Conservation (phyloP, 805 yeast genomes). For the Saccharomycopsis schoenii region DNA sequence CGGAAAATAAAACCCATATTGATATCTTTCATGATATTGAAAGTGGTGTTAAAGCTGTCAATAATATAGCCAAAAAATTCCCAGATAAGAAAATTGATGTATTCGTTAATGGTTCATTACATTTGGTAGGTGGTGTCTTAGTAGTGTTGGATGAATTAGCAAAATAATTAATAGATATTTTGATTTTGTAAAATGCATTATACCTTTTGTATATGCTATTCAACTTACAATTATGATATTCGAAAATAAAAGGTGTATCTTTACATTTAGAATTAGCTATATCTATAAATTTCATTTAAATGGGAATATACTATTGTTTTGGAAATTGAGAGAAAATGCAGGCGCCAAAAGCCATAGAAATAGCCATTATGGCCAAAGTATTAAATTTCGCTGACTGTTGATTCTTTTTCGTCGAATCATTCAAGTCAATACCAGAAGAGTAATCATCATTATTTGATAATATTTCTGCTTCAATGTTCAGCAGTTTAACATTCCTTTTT, state of each 20-base stretch:
- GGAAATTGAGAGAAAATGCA: neutral
- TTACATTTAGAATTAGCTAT: neutral
- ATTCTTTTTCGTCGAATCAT: neutral
- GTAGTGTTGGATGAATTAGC: constrained; percentile 50
- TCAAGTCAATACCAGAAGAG: neutral
- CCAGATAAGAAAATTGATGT: constrained; percentile 42
- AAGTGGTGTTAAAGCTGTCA: constrained; percentile 49
- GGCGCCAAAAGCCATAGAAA: neutral
- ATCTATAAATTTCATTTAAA: neutral
- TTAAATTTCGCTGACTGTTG: neutral
- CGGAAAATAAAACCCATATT: constrained; percentile 26
- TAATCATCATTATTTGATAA: neutral
- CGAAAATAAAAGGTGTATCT: neutral
- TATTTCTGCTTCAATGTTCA: neutral
- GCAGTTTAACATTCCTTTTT: neutral
- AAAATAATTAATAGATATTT: too few species aligned
- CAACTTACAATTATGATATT: neutral
- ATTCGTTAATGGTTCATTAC: constrained; percentile 89
- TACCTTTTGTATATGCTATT: neutral
- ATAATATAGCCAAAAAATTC: constrained; percentile 27
- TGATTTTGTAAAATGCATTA: too few species aligned
- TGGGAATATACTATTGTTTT: neutral
- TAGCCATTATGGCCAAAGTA: neutral
- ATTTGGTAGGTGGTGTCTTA: constrained; percentile 87
- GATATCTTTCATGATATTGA: constrained; percentile 69